These are phyloP conservation scores for Calonectria naviculata DNA, from an alignment of 2,329 filamentous ascomycete species.

Conservation along the genomic window DNA sequence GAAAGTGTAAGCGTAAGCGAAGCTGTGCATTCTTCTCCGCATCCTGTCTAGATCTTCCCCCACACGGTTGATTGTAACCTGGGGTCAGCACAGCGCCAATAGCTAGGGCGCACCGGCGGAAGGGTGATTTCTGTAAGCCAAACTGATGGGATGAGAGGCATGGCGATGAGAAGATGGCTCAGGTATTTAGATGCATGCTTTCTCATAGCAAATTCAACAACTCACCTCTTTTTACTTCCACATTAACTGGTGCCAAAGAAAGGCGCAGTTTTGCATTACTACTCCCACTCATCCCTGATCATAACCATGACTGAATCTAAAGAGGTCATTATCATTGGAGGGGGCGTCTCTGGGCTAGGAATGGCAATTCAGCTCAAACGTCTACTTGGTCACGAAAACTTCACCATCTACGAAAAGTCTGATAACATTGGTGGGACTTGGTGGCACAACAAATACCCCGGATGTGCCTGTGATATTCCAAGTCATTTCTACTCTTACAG, in stretches of 20 bases:
- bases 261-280: not conserved
- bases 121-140: accelerated
- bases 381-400: slow-evolving; percentile 24
- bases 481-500: slow-evolving; percentile 17
- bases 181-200: not conserved
- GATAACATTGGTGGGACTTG: slow-evolving; percentile 31
- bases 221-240: not conserved
- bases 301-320: not conserved
- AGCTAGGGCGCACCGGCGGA: not conserved
- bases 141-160: not conserved
- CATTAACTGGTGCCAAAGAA: too few species aligned
- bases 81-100: not conserved
- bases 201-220: not conserved
- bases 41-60: not conserved
- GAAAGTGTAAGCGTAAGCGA: slow-evolving; percentile 6
- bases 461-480: slow-evolving; percentile 11
- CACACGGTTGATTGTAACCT: not conserved
- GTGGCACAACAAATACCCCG: slow-evolving; percentile 26
- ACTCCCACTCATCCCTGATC: too few species aligned
- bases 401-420: slow-evolving; percentile 28
- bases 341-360: slow-evolving; percentile 26
- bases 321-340: slow-evolving; percentile 26
- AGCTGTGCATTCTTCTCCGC: not conserved
- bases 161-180: not conserved
- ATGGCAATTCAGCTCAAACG: slow-evolving; percentile 30